These are phyloP conservation scores for Podospora australis DNA, from an alignment of 495 filamentous ascomycete species.

Conservation along the genomic window DNA sequence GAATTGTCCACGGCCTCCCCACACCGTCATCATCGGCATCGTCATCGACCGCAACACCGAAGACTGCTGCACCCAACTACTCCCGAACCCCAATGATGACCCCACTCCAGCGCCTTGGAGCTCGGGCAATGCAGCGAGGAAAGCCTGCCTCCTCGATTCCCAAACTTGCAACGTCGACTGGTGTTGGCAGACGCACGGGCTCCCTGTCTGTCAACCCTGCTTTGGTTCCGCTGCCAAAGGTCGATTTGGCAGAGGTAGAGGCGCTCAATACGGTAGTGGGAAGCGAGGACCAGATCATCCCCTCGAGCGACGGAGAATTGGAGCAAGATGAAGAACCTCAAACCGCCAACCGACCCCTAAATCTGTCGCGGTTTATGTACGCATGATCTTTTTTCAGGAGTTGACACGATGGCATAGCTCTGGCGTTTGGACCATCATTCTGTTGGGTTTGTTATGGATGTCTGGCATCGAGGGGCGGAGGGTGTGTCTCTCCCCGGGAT, in stretches of 20 bases:
- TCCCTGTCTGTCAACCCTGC: conserved; percentile 35
- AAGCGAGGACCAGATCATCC: conserved; percentile 71
- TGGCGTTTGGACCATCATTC: conserved; percentile 2
- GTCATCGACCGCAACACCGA: conserved; percentile 22
- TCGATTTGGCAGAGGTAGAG: conserved; percentile 34
- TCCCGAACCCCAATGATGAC: conserved; percentile 25
- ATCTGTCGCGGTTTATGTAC: conserved; percentile 53
- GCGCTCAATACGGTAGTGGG: conserved; percentile 42
- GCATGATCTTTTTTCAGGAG: conserved; percentile 16
- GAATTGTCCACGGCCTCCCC: conserved; percentile 24
- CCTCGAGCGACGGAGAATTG: conserved; percentile 59
- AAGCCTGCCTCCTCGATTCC: conserved; percentile 32
- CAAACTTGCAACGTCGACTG: conserved; percentile 10
- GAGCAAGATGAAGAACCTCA: conserved; percentile 29
- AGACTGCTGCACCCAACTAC: conserved; percentile 17
- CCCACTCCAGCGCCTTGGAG: conserved; percentile 43
- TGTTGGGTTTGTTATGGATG: conserved; percentile 15
- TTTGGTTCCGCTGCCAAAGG: conserved; percentile 35
- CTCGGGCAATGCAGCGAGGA: conserved; percentile 32
- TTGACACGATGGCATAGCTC: background rate
- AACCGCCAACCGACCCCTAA: conserved; percentile 25
- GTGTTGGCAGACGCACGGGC: conserved; percentile 10
- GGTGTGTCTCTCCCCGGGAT: background rate
- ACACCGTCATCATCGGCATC: background rate
- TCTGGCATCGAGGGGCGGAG: no score